A percentile compares a stretch with the other conserved stretches of the same genome.
These are phyloP conservation scores for Ramaria rubella DNA, from an alignment of 768 basidiomycete genomes.

Conservation along the genomic window DNA sequence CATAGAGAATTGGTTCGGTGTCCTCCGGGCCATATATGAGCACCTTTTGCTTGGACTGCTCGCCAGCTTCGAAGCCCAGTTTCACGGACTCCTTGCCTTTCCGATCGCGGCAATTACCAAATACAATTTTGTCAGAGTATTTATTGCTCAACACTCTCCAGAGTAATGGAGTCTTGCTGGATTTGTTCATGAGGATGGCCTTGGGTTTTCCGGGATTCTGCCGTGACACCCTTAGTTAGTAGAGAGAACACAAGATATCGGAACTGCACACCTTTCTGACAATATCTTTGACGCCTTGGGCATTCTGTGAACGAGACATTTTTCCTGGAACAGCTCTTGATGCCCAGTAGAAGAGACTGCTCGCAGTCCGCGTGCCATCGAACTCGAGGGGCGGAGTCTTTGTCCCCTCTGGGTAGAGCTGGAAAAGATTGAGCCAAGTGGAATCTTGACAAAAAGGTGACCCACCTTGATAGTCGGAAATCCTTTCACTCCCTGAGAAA, in stretches of 20 bases:
- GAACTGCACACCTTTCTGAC: slow-evolving; percentile 46
- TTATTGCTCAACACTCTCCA: slow-evolving; percentile 78
- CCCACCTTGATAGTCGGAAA: slow-evolving; percentile 88
- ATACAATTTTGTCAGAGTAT: slow-evolving; percentile 54
- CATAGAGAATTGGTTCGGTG: slow-evolving; percentile 50
- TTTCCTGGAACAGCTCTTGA: slow-evolving; percentile 66
- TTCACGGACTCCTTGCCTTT: slow-evolving; percentile 51
- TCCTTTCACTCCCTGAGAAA: slow-evolving; percentile 62
- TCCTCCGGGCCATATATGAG: slow-evolving; percentile 63
- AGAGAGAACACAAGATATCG: not conserved
- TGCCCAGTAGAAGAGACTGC: slow-evolving; percentile 69
- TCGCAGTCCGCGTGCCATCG: slow-evolving; percentile 60
- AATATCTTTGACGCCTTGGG: slow-evolving; percentile 60
- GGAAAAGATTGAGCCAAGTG: not conserved
- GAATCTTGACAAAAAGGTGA: not conserved
- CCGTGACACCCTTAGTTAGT: not conserved
- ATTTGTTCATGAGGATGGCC: slow-evolving; percentile 66
- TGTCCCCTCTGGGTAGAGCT: slow-evolving; percentile 76
- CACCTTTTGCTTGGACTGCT: slow-evolving; percentile 53
- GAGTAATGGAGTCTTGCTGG: slow-evolving; percentile 66
- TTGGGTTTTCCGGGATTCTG: slow-evolving; percentile 42
- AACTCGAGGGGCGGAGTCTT: slow-evolving; percentile 57
- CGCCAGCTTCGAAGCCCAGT: slow-evolving; percentile 52
- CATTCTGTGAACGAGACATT: slow-evolving; percentile 44
- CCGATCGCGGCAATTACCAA: slow-evolving; percentile 60